phyloP scores from a whole-genome alignment of 2,329 filamentous ascomycete species.

The Paraphaeosphaeria minitans region DNA sequence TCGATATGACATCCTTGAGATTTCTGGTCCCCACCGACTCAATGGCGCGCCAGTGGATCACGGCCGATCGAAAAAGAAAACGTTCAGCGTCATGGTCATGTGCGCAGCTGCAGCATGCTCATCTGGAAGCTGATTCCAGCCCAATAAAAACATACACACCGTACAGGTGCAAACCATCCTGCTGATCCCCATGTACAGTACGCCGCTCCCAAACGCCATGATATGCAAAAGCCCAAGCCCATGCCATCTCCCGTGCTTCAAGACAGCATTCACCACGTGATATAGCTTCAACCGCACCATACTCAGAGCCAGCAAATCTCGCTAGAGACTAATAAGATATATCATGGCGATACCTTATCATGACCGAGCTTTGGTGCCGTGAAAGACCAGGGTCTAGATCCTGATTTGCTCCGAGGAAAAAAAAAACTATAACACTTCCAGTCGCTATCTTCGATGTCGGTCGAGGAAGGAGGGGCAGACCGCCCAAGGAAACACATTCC shows the following conservation, averaged over 20 bases:
- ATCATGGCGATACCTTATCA: too few relatives aligned
- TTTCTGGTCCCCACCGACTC: slow-evolving; percentile 11
- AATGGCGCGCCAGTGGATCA: slow-evolving; percentile 12
- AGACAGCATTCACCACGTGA: neutral
- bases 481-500: too few relatives aligned
- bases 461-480: too few relatives aligned
- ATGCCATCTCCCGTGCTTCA: neutral
- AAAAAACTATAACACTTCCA: too few relatives aligned
- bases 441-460: too few relatives aligned
- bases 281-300: too few relatives aligned
- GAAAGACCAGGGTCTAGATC: too few relatives aligned
- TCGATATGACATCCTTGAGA: neutral
- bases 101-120: neutral
- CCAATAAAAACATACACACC: neutral
- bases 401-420: too few relatives aligned
- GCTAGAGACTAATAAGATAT: too few relatives aligned
- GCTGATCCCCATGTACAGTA: neutral
- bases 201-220: neutral
- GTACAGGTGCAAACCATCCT: neutral
- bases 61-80: too few relatives aligned
- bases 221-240: slow-evolving; percentile 1
- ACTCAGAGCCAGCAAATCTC: too few relatives aligned
- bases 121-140: neutral
- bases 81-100: neutral
- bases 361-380: too few relatives aligned